Percentiles rank a stretch among this genome's conserved stretches.
phyloP scores from a whole-genome alignment of 2,329 filamentous ascomycete species.

The Diaporthe citriasiana region DNA sequence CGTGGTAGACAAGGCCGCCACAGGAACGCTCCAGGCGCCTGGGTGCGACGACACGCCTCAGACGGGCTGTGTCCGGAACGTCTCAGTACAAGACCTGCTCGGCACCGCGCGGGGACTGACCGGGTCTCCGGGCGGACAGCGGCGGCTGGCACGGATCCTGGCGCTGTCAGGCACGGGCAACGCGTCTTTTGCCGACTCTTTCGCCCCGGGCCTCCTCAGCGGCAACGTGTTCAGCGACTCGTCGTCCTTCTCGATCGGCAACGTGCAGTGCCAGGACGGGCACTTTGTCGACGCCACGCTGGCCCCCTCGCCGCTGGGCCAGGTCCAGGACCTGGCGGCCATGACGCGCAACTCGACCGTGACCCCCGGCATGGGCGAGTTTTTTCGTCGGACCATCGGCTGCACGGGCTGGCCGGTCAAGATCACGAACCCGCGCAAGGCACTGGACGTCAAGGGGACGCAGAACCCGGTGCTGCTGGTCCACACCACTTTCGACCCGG shows the following conservation, averaged over 20 bases:
- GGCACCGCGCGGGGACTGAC: conserved; percentile 40
- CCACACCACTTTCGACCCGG: conserved; percentile 57
- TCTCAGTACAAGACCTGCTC: conserved; percentile 49
- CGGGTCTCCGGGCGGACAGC: conserved; percentile 15
- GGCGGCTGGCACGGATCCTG: conserved; percentile 47
- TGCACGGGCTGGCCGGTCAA: conserved; percentile 58
- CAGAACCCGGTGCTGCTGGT: conserved; percentile 53
- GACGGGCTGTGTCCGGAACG: conserved; percentile 52
- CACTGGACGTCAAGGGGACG: conserved; percentile 45
- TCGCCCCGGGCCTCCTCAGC: conserved; percentile 20
- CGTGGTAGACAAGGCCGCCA: conserved; percentile 49
- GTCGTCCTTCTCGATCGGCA: conserved; percentile 48
- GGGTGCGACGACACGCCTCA: conserved; percentile 52
- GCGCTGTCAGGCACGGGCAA: conserved; percentile 52
- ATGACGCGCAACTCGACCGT: conserved; percentile 48
- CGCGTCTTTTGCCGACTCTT: conserved; percentile 40
- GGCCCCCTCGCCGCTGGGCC: conserved; percentile 46
- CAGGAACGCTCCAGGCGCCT: conserved; percentile 53
- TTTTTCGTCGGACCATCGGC: conserved; percentile 51
- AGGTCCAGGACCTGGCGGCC: conserved; percentile 24
- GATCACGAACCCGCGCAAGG: conserved; percentile 52
- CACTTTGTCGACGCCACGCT: conserved; percentile 46
- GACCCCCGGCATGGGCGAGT: conserved; percentile 52
- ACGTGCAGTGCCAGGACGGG: conserved; percentile 58
- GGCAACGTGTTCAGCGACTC: conserved; percentile 45